These are phyloP conservation scores for Colletotrichum liaoningense DNA, from an alignment of 2,329 filamentous ascomycete species.

Conservation along the genomic window DNA sequence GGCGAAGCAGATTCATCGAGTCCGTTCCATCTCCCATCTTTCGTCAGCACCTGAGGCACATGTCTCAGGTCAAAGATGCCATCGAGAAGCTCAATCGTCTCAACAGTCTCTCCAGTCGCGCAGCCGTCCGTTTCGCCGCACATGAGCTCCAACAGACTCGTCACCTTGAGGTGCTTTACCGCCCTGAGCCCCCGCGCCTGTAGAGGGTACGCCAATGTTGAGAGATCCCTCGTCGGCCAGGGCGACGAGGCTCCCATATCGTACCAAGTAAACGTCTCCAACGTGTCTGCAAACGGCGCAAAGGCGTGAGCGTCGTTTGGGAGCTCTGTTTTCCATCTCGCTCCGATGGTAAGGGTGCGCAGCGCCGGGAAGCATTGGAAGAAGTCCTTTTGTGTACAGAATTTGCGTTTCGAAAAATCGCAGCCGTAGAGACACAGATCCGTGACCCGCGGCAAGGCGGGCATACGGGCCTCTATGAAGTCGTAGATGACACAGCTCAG, in stretches of 20 bases:
- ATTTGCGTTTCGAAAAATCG: too few relatives aligned
- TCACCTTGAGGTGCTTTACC: background rate
- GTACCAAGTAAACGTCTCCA: background rate
- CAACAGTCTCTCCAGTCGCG: background rate
- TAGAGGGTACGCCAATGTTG: background rate
- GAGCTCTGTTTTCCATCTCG: background rate
- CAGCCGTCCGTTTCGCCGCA: too few relatives aligned
- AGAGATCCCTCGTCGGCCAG: background rate
- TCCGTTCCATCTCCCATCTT: background rate
- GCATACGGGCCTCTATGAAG: background rate
- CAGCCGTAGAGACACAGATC: background rate
- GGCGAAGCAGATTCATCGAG: too few relatives aligned
- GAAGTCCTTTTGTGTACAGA: too few relatives aligned
- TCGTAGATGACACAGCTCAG: accelerated
- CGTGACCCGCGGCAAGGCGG: background rate
- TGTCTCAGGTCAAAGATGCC: background rate
- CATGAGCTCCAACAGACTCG: background rate
- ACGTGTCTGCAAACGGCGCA: background rate
- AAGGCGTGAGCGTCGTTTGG: background rate
- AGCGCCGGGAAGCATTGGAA: background rate
- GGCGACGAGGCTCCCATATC: background rate
- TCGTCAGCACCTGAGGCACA: background rate
- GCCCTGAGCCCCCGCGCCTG: background rate
- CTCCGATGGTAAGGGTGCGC: background rate
- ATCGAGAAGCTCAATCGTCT: background rate